Evolutionary conservation across 164 flowering plant species (phyloP).

Genomic region (Piper longum): DNA sequence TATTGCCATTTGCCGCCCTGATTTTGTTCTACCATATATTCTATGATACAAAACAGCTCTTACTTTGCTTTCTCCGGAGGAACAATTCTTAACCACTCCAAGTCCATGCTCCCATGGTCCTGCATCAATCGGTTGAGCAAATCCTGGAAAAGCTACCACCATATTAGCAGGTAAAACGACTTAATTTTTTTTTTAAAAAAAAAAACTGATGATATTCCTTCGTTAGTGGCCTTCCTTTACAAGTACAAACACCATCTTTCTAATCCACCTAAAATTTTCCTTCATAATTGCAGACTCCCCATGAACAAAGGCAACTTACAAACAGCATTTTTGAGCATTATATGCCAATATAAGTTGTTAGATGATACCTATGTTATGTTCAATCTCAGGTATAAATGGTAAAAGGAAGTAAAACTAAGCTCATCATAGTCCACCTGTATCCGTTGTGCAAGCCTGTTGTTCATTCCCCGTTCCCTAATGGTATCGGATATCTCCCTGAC

Average conservation of each 20-base stretch:
- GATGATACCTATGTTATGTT: background rate
- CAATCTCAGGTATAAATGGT: background rate
- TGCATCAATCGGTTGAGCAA: constrained; percentile 64
- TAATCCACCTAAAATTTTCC: too few species aligned
- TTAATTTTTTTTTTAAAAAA: too few species aligned
- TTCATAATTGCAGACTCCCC: too few species aligned
- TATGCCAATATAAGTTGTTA: too few species aligned
- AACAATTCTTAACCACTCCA: constrained; percentile 91
- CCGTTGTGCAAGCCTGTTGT: constrained; percentile 47
- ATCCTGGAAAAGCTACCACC: constrained; percentile 39
- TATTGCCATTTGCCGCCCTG: background rate
- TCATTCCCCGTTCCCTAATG: constrained; percentile 56
- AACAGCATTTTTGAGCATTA: too few species aligned
- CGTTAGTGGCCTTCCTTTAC: too few species aligned
- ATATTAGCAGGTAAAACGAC: background rate
- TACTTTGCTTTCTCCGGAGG: constrained; percentile 98
- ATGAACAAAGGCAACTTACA: too few species aligned
- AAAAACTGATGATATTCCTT: too few species aligned
- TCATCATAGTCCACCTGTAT: constrained; percentile 35
- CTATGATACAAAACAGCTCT: constrained; percentile 10
- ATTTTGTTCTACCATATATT: background rate
- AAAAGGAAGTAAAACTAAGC: background rate
- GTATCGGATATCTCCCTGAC: constrained; percentile 36
- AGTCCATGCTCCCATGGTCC: constrained; percentile 85
- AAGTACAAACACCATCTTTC: too few species aligned